Evolutionary conservation across 2,329 filamentous ascomycete genomes (phyloP).

Genomic region (Herpotrichia juniperi): DNA sequence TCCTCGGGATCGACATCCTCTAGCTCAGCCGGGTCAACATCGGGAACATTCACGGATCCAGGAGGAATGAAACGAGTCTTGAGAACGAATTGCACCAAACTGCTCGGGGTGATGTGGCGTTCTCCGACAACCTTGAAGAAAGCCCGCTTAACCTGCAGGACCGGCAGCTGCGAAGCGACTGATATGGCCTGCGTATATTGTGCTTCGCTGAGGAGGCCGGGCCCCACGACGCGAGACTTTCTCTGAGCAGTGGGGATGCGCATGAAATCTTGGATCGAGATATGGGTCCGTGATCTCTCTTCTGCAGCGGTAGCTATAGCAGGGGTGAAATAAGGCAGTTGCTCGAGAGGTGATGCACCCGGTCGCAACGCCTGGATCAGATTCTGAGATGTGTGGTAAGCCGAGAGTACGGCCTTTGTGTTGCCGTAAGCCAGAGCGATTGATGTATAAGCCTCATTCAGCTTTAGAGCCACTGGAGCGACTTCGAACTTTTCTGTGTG

Average conservation of each 20-base stretch:
- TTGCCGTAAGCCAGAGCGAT: conserved; percentile 89
- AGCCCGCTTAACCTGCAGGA: conserved; percentile 83
- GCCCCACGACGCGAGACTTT: conserved; percentile 71
- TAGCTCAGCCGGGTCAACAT: conserved; percentile 77
- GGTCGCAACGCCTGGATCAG: conserved; percentile 90
- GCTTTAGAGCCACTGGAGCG: conserved; percentile 80
- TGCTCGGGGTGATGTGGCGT: conserved; percentile 87
- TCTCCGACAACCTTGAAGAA: conserved; percentile 99
- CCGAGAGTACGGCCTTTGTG: conserved; percentile 79
- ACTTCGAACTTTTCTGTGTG: conserved; percentile 82
- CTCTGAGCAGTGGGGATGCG: conserved; percentile 76
- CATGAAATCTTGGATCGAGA: conserved; percentile 89
- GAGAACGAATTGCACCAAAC: conserved; percentile 90
- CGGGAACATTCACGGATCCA: conserved; percentile 75
- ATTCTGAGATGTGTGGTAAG: conserved; percentile 82
- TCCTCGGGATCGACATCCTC: conserved; percentile 92
- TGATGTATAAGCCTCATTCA: conserved; percentile 85
- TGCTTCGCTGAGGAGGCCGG: conserved; percentile 71
- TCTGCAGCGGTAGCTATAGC: conserved; percentile 68
- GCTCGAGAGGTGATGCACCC: conserved; percentile 82
- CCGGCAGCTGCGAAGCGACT: conserved; percentile 84
- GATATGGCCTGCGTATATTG: conserved; percentile 78
- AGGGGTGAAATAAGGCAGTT: conserved; percentile 85
- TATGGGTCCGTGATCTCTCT: conserved; percentile 66
- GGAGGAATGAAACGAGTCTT: conserved; percentile 95